Evolutionary conservation across 2,329 filamentous ascomycete species (phyloP), one percentile per base, ranked within the genome.

Genomic region (Pochonia chlamydosporia): DNA sequence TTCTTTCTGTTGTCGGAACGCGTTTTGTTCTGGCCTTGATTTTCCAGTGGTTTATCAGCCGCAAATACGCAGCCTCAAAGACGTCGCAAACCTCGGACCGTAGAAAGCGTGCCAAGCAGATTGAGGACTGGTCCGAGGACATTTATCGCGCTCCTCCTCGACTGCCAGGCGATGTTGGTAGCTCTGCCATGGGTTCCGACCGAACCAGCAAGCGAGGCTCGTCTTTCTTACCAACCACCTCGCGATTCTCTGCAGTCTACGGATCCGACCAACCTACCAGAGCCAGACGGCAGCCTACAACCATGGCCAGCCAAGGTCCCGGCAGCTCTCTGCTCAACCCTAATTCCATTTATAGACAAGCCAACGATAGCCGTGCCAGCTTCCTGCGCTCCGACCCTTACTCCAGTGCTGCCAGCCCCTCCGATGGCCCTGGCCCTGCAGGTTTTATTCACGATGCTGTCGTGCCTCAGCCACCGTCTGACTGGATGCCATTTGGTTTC

Each of bases 371-470:
- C 61, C 76, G 79, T 33, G 72, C 70, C 39, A 89, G 84, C 65
- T 79, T 89, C 62, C 71, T 86, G 48, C 76, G 79, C 40, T 71
- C 78, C 1, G 79, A 82, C 47, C 72, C 75, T 0, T 81, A 80
- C 56, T 68, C 67, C 5, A 69, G 62, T 49, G 77, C 75, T 36
- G 76, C 81, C 23, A 78, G 65, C 46, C 70, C 76, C 5, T 67
- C 76, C 10, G 89, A 92, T 42, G 85, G 83, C 1, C 81, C 85
- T 33, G 91, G 91, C 6, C 89, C 92, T 7, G 83, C 89, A 28
- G 92, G 91, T n/a, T 96, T 96, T 64, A 95, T 97, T 47, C 92
- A 97, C 63, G 91, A 96, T 65, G 79, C 88, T 33, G 93, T 99
- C 35, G 91, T 99, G 41, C 92, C 95, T 25, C 93, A 99, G 62